Conservation (phyloP, 2,329 filamentous ascomycete genomes). For the Apiospora rasikravindrae region DNA sequence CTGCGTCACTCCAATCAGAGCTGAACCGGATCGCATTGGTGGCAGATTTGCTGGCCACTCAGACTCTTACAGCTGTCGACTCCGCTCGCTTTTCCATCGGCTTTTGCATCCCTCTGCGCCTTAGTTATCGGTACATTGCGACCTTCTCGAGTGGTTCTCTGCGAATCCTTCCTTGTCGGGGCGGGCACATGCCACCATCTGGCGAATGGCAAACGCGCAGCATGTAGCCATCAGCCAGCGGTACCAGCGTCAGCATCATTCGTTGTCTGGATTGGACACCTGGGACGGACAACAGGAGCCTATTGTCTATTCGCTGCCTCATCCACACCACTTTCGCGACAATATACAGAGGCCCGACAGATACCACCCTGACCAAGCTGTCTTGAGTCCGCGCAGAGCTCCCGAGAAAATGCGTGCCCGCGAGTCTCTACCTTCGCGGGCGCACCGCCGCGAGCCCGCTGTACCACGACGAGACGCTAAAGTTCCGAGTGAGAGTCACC, state of each 20-base stretch:
- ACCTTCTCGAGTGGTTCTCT: constrained; percentile 30
- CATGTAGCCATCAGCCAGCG: constrained; percentile 37
- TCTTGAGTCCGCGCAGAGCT: constrained; percentile 33
- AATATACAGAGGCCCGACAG: constrained; percentile 41
- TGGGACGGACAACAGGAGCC: constrained; percentile 37
- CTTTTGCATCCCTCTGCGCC: constrained; percentile 34
- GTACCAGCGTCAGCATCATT: constrained; percentile 35
- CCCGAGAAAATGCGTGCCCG: constrained; percentile 35
- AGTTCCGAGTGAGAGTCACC: constrained; percentile 32
- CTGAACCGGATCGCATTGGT: constrained; percentile 26
- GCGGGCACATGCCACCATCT: constrained; percentile 33
- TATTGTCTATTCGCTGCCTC: constrained; percentile 41
- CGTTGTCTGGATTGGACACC: constrained; percentile 37
- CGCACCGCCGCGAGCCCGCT: constrained; percentile 30
- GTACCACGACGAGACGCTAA: constrained; percentile 33
- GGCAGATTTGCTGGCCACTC: constrained; percentile 38
- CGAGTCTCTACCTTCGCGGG: constrained; percentile 37
- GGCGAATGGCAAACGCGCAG: constrained; percentile 40
- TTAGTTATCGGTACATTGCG: constrained; percentile 12
- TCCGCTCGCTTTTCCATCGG: constrained; percentile 35
- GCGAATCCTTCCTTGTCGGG: constrained; percentile 34
- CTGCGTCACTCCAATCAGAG: constrained; percentile 36
- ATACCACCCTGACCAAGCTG: constrained; percentile 32
- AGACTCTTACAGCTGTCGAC: constrained; percentile 41
- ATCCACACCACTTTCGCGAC: constrained; percentile 39